A percentile compares a stretch with the other conserved stretches of the same genome.
Evolutionary conservation across 768 basidiomycete species (phyloP).

Genomic region (Xanthoconium purpureum): DNA sequence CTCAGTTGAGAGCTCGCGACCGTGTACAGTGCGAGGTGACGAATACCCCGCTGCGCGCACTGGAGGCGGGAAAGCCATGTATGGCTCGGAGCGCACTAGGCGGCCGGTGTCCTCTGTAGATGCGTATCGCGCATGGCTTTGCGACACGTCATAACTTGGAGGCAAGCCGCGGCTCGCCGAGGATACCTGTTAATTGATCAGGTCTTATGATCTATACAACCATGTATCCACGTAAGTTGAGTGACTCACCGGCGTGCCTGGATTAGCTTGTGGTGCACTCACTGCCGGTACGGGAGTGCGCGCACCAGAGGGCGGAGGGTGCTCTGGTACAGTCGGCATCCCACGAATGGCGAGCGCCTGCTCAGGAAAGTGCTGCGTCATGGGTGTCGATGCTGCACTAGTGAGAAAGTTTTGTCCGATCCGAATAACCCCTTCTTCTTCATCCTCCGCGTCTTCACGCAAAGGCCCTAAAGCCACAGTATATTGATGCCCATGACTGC

Average conservation of each 20-base stretch:
- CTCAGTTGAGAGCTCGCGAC: constrained; percentile 27
- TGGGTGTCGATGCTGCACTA: constrained; percentile 13
- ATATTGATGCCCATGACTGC: constrained; percentile 8
- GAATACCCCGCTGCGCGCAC: constrained; percentile 37
- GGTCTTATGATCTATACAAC: not conserved
- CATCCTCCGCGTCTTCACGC: constrained; percentile 11
- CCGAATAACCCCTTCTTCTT: constrained; percentile 13
- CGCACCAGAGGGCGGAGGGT: not conserved
- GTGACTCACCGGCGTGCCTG: constrained; percentile 16
- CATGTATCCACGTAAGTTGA: not conserved
- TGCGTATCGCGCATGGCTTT: constrained; percentile 6
- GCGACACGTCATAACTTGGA: constrained; percentile 16
- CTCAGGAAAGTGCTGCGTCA: constrained; percentile 10
- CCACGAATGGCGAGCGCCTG: constrained; percentile 2
- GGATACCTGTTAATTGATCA: constrained; percentile 3
- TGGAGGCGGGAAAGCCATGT: constrained; percentile 36
- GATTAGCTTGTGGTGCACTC: not conserved
- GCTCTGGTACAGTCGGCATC: constrained; percentile 3
- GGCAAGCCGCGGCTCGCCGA: constrained; percentile 8
- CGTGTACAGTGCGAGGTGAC: constrained; percentile 17
- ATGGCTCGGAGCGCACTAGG: constrained; percentile 23
- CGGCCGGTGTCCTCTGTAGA: constrained; percentile 26
- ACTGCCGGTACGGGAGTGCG: not conserved
- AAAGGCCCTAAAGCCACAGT: constrained; percentile 2
- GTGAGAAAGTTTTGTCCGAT: constrained; percentile 19